phyloP scores from a whole-genome alignment of 768 basidiomycete genomes.

The Cyclocybe cylindracea region DNA sequence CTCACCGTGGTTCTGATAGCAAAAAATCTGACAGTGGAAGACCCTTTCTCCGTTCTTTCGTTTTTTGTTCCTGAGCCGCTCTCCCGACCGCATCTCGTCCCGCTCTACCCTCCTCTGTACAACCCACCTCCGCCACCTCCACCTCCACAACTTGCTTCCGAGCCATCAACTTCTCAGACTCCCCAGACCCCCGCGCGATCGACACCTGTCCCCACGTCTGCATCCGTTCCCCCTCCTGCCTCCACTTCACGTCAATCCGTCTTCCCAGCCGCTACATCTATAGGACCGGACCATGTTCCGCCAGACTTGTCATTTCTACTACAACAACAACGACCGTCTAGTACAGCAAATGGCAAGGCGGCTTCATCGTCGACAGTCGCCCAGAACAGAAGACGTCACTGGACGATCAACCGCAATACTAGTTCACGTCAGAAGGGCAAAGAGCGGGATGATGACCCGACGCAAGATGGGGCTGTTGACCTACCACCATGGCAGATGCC shows the following conservation, averaged over 20 bases:
- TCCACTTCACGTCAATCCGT: background rate
- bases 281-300: constrained; percentile 24
- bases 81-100: constrained; percentile 55
- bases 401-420: constrained; percentile 57
- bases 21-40: constrained; percentile 56
- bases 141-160: constrained; percentile 12
- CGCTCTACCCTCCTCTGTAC: constrained; percentile 51
- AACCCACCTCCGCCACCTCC: constrained; percentile 17
- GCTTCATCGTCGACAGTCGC: constrained; percentile 10
- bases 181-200: constrained; percentile 26
- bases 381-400: constrained; percentile 54
- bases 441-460: constrained; percentile 52
- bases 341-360: constrained; percentile 6
- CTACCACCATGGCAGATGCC: constrained; percentile 46
- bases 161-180: constrained; percentile 20
- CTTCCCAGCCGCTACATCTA: constrained; percentile 26
- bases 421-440: constrained; percentile 47
- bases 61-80: constrained; percentile 59
- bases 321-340: constrained; percentile 2
- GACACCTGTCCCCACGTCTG: constrained; percentile 16
- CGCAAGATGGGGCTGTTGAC: constrained; percentile 14
- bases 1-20: constrained; percentile 1
- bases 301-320: constrained; percentile 19
- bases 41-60: constrained; percentile 71
- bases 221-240: constrained; percentile 15